These are phyloP conservation scores for Penicillium coprophilum DNA, from an alignment of 495 filamentous ascomycete species.

Conservation along the genomic window DNA sequence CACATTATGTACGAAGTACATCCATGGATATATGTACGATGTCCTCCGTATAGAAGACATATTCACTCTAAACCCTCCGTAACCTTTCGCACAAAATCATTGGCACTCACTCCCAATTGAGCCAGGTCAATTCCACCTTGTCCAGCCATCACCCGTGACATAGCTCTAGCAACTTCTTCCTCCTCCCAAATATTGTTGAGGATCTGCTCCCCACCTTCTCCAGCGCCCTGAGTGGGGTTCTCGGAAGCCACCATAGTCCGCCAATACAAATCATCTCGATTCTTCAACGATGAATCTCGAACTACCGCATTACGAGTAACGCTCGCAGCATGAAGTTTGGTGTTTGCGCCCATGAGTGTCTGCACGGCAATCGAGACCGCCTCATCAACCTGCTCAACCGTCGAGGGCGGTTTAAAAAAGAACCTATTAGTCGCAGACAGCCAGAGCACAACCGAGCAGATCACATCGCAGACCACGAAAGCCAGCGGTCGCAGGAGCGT, in stretches of 20 bases:
- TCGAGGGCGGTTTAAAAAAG: constrained; percentile 52
- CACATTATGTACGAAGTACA: too few species aligned
- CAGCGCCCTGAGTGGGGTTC: constrained; percentile 27
- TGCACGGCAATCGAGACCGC: constrained; percentile 41
- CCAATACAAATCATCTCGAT: constrained; percentile 59
- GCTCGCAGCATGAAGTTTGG: constrained; percentile 54
- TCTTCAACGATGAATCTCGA: constrained; percentile 55
- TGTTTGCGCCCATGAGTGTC: constrained; percentile 43
- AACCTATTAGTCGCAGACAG: constrained; percentile 73
- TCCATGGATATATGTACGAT: too few species aligned
- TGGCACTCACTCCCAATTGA: constrained; percentile 44
- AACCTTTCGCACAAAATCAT: constrained; percentile 45
- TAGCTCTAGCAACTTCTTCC: constrained; percentile 55
- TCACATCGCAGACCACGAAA: constrained; percentile 61
- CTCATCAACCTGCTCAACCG: constrained; percentile 46
- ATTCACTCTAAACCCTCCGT: constrained; percentile 40
- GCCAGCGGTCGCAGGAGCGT: constrained; percentile 56
- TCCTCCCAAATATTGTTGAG: constrained; percentile 51
- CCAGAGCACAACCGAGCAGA: constrained; percentile 63
- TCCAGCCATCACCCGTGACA: constrained; percentile 49
- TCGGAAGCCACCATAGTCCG: constrained; percentile 45
- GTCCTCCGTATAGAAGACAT: too few species aligned
- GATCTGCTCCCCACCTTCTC: constrained; percentile 25
- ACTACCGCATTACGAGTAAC: constrained; percentile 58
- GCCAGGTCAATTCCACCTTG: constrained; percentile 49